Base-by-base conservation (phyloP, 78 protist species). In the Bodo saltans region DNA sequence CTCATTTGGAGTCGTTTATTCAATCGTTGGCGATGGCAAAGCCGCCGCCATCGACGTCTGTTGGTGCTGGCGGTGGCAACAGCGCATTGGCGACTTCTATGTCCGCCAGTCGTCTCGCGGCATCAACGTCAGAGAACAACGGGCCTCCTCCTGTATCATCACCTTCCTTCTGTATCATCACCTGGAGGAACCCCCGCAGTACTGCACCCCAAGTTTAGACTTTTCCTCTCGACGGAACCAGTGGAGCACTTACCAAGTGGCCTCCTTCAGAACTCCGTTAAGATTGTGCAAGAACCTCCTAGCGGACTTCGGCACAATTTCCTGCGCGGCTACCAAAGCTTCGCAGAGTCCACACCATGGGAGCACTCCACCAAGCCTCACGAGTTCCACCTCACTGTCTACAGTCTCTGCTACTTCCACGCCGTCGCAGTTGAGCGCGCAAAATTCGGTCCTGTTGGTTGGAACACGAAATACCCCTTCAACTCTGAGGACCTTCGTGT, bases 391-490 rank as follows among this genome's bases (percentile, higher is more conserved):
- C 41, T 70, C 32, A 35, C 92, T 71, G 84, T 93, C 26, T 95
- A 40, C 76, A 38, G 90, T 2, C 42, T 92, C 34, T 41, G 89
- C 76, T 93, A 88, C 90, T 52, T 93, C 79, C 96, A 95, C 78
- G 39, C 94, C 30, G 67, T 84, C 25, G 94, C 88, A n/a, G 93
- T 90, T 70, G 96, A 91, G 74, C 87, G 98, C 26, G 83, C 92
- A 67, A 88, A 89, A 79, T 93, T 91, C 40, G 95, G 96, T 3
- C 86, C 94, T 26, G 73, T 90, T 68, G 98, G 97, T 0, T 93
- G 92, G 93, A 83, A 69, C 88, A 86, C 85, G 33, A 93, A 89
- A 33, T 95, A 95, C 86, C 96, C 93, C 84, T 95, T 95, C 94
- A 83, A 87, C 86, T 83, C 71, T 74, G 72, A 91, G 11, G 98